Base-by-base conservation (phyloP, 805 yeast genomes). In the Sugiyamaella lignohabitans region DNA sequence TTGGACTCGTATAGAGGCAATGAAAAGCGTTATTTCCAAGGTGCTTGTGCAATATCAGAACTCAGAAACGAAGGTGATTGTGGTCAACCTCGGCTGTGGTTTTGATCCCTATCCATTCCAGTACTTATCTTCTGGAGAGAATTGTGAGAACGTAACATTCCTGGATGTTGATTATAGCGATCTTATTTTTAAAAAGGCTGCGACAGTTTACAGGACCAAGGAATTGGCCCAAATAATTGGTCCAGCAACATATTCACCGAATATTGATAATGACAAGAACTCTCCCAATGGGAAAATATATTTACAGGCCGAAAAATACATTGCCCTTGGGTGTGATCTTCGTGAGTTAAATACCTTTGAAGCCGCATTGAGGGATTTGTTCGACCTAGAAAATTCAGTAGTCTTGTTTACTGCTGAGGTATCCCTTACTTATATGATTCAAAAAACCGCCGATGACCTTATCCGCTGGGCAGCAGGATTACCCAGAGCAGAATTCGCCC, bases 101-200 rank as follows among this genome's bases (percentile, higher is more conserved):
- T 85, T 74, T 61, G 80, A 76, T 60, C 83, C 84, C 1, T 56
- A 77, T 39, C 80, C 84, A 1, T 79, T 78, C 48, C 76, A 76
- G 50, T 56, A 71, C 30, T 57, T 78, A 22, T 71, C 71, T 43
- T 53, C 57, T n/a, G 34, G 49, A 0, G 62, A 64, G 38, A 45
- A 47, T 14, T 23, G 24, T 54, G 60, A 61, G 30, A 63, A 62
- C n/a, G 60, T 78, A 5, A 61, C 68, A 1, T 85, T 84, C 58
- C 63, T 81, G 6, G 95, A 85, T 65, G 73, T 84, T 29, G 95
- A 85, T 61, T 86, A 82, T 57, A 82, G 87, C 0, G 89, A 80
- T 36, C 65, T 86, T 38, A 76, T 85, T 37, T 55, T 62, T 19
- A 73, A 72, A 42, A 85, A 86, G 60, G 67, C 72, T 17, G 58